A percentile compares a stretch with the other conserved stretches of the same genome.
Conservation (phyloP, 768 basidiomycete species). For the Naganishia onofrii region DNA sequence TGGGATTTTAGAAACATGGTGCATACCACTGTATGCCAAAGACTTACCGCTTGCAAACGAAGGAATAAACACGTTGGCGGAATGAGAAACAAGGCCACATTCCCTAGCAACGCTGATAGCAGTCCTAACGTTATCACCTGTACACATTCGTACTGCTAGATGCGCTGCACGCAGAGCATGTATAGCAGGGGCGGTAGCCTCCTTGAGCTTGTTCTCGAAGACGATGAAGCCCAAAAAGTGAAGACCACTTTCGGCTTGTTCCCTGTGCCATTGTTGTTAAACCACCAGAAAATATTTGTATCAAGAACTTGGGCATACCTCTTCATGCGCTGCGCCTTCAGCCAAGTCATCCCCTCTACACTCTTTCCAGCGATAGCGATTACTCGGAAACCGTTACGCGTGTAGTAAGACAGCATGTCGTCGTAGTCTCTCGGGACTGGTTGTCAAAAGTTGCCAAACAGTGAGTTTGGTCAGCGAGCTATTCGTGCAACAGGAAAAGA, state of each 20-base stretch:
- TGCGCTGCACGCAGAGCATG: conserved; percentile 83
- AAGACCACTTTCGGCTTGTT: conserved; percentile 86
- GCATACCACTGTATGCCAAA: neutral
- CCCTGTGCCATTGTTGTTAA: conserved; percentile 59
- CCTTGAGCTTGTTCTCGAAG: conserved; percentile 96
- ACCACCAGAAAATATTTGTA: neutral
- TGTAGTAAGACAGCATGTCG: conserved; percentile 93
- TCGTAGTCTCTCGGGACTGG: conserved; percentile 96
- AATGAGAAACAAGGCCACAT: conserved; percentile 80
- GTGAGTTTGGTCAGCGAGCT: neutral
- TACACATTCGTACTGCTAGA: conserved; percentile 94
- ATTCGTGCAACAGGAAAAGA: neutral
- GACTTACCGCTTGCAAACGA: conserved; percentile 67
- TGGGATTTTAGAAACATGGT: neutral
- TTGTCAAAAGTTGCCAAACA: neutral
- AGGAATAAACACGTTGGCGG: conserved; percentile 84
- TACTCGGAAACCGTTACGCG: conserved; percentile 91
- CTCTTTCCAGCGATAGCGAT: conserved; percentile 97
- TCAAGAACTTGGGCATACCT: conserved; percentile 58
- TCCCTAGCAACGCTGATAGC: conserved; percentile 96
- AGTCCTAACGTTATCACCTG: conserved; percentile 93
- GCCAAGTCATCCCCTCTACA: conserved; percentile 88
- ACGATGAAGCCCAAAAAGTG: conserved; percentile 92
- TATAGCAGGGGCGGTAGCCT: conserved; percentile 84
- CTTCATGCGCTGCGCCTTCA: conserved; percentile 94